Conservation (phyloP, 495 filamentous ascomycete genomes). For the Astrothelium macrocarpum region DNA sequence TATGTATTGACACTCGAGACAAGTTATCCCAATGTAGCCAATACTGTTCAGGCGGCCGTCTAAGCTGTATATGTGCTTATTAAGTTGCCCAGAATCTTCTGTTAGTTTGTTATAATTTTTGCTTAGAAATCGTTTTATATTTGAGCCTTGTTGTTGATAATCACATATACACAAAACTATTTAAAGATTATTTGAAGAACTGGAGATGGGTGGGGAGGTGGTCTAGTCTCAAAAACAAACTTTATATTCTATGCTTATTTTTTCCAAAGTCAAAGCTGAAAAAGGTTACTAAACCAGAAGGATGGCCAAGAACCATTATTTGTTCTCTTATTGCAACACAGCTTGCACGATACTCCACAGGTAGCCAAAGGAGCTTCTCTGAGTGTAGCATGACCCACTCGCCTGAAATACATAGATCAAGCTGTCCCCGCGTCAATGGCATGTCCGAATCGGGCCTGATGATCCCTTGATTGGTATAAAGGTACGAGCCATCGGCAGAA, state of each 20-base stretch:
- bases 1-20: too few species aligned
- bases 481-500: constrained; percentile 4
- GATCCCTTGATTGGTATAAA: not conserved
- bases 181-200: too few species aligned
- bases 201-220: not conserved
- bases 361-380: constrained; percentile 13
- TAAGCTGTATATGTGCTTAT: too few species aligned
- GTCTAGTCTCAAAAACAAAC: not conserved
- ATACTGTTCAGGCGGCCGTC: too few species aligned
- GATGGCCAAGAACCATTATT: not conserved
- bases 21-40: too few species aligned
- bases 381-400: not conserved
- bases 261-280: not conserved
- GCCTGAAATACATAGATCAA: not conserved
- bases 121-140: too few species aligned
- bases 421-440: not conserved
- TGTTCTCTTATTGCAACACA: constrained; percentile 3
- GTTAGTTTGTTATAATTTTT: too few species aligned
- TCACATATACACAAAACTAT: too few species aligned
- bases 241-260: not conserved
- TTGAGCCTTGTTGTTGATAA: too few species aligned
- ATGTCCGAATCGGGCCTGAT: not conserved
- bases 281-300: not conserved
- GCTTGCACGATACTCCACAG: constrained; percentile 13
- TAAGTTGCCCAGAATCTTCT: too few species aligned